Conservation (phyloP, 2,329 filamentous ascomycete genomes). For the Zalaria obscura region DNA sequence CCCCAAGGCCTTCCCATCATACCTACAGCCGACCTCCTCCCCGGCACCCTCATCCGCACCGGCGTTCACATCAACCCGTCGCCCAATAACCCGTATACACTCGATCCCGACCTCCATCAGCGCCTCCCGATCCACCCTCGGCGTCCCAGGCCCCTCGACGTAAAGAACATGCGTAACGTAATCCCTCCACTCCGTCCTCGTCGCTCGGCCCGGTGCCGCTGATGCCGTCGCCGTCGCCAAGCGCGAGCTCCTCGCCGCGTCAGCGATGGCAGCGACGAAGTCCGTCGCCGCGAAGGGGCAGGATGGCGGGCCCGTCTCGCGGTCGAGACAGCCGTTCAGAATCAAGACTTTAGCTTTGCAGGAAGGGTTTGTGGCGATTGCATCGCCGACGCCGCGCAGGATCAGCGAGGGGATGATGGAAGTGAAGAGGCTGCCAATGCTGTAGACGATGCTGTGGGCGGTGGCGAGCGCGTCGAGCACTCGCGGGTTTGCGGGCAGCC, state of each 20-base stretch:
- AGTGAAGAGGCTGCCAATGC: conserved; percentile 88
- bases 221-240: too few relatives aligned
- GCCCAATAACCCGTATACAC: conserved; percentile 57
- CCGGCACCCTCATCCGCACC: too few relatives aligned
- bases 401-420: conserved; percentile 75
- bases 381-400: conserved; percentile 58
- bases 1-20: conserved; percentile 61
- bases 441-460: conserved; percentile 66
- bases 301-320: conserved; percentile 64
- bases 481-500: conserved; percentile 67
- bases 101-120: conserved; percentile 59
- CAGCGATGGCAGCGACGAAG: conserved; percentile 67
- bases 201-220: too few relatives aligned
- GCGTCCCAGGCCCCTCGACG: conserved; percentile 56
- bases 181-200: conserved; percentile 39
- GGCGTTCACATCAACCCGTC: conserved; percentile 34
- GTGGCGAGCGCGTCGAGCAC: conserved; percentile 54
- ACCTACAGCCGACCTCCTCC: conserved; percentile 25
- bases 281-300: conserved; percentile 59
- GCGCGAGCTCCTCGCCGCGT: too few relatives aligned
- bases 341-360: conserved; percentile 65
- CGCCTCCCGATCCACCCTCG: conserved; percentile 51
- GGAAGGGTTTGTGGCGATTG: conserved; percentile 34
- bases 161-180: conserved; percentile 82
- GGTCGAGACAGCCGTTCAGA: conserved; percentile 69